Conservation (phyloP, 164 flowering plant species). For the Tetracentron sinense region DNA sequence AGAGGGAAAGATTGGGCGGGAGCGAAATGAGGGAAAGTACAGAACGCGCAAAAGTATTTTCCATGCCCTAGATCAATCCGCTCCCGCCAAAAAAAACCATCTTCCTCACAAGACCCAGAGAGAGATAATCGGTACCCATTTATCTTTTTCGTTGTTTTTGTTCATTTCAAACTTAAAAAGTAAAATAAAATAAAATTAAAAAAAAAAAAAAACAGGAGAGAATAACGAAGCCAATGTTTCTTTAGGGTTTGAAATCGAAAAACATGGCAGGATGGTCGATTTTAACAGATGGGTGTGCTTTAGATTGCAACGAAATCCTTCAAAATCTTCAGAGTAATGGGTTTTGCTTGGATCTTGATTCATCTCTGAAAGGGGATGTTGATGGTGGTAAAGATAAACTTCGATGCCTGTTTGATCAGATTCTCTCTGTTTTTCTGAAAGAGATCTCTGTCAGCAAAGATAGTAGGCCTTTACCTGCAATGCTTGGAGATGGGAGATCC, state of each 20-base stretch:
- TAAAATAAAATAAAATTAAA: neutral
- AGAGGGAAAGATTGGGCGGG: neutral
- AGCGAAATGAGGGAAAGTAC: neutral
- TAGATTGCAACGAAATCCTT: constrained; percentile 24
- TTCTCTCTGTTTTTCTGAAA: constrained; percentile 24
- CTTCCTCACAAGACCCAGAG: neutral
- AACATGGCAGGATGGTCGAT: constrained; percentile 54
- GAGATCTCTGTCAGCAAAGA: constrained; percentile 20
- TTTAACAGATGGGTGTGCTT: constrained; percentile 27
- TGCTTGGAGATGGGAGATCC: constrained; percentile 51
- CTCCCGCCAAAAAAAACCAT: constrained; percentile 12
- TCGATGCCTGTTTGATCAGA: constrained; percentile 26
- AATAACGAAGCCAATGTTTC: neutral
- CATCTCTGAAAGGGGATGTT: constrained; percentile 3
- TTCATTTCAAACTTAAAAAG: neutral
- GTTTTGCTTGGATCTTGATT: constrained; percentile 17
- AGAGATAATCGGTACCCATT: neutral
- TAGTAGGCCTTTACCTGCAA: constrained; percentile 41
- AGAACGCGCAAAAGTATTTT: neutral
- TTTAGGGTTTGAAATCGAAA: constrained; percentile 8
- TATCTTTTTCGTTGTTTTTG: neutral
- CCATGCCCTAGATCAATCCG: neutral
- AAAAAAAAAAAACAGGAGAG: neutral
- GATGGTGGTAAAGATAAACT: constrained; percentile 13
- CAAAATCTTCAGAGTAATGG: constrained; percentile 16